These are phyloP conservation scores for Flaveria robusta DNA, from an alignment of 129 eudicot genomes.

Conservation along the genomic window DNA sequence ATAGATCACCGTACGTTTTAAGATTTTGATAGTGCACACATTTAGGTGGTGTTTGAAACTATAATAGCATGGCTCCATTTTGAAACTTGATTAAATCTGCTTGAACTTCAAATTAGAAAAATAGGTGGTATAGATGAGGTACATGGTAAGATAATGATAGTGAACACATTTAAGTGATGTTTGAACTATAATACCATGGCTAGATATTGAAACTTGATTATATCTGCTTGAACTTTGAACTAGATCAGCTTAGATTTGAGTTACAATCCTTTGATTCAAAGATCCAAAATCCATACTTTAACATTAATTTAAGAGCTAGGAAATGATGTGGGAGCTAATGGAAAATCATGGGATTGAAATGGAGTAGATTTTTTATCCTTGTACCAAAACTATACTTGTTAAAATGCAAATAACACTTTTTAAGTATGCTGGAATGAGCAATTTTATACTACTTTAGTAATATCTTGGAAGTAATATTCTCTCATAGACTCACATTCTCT, in stretches of 20 bases:
- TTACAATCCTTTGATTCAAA: neutral
- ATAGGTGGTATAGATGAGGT: constrained; percentile 9
- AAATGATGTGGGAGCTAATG: neutral
- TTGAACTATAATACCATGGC: neutral
- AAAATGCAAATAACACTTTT: constrained; percentile 5
- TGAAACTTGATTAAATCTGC: constrained; percentile 1
- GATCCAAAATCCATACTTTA: neutral
- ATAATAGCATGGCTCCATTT: neutral
- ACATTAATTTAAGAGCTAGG: neutral
- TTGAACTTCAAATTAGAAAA: too few relatives aligned
- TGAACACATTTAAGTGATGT: neutral
- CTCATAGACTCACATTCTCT: constrained; percentile 24
- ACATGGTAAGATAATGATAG: neutral
- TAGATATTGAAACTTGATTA: too few relatives aligned
- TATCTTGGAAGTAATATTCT: neutral
- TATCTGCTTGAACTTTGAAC: neutral
- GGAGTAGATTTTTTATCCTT: neutral
- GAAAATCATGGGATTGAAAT: neutral
- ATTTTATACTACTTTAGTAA: constrained; percentile 6
- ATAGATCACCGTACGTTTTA: neutral
- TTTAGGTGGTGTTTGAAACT: neutral
- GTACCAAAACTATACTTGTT: neutral
- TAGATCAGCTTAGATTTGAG: neutral
- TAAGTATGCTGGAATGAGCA: constrained; percentile 3
- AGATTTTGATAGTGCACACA: neutral